Conservation (phyloP, 495 filamentous ascomycete genomes). For the Baudoinia panamericana region DNA sequence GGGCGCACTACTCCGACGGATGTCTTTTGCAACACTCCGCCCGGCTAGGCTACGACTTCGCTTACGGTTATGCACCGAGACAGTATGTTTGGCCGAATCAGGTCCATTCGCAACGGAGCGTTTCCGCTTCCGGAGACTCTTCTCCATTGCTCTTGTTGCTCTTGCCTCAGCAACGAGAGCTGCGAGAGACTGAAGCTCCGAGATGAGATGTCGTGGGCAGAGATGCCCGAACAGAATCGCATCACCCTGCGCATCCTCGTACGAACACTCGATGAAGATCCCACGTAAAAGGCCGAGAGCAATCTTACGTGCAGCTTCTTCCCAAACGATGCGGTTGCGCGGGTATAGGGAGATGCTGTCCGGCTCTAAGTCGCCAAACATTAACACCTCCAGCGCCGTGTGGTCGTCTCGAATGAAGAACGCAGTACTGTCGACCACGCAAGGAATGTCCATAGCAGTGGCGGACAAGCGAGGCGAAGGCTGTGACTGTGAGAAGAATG, state of each 20-base stretch:
- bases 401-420: conserved; percentile 72
- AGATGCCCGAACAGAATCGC: conserved; percentile 77
- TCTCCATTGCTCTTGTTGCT: conserved; percentile 20
- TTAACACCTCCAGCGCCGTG: conserved; percentile 52
- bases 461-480: conserved; percentile 10
- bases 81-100: conserved; percentile 3
- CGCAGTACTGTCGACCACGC: conserved; percentile 60
- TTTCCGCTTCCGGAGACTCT: conserved; percentile 27
- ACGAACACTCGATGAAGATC: conserved; percentile 93
- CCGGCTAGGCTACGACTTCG: conserved; percentile 12
- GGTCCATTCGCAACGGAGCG: conserved; percentile 15
- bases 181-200: conserved; percentile 63
- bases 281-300: conserved; percentile 51
- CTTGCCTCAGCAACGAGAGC: conserved; percentile 42
- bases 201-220: conserved; percentile 62
- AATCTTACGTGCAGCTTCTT: conserved; percentile 72
- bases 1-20: conserved; percentile 6
- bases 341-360: conserved; percentile 70
- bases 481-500: conserved; percentile 4
- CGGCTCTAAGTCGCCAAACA: conserved; percentile 93
- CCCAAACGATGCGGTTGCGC: conserved; percentile 70
- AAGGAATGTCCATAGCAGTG: conserved; percentile 4
- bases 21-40: not conserved
- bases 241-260: conserved; percentile 61
- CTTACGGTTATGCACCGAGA: conserved; percentile 4